Evolutionary conservation across 192 early-diverging fungal genomes (phyloP).

Genomic region (Irineochytrium annulatum): DNA sequence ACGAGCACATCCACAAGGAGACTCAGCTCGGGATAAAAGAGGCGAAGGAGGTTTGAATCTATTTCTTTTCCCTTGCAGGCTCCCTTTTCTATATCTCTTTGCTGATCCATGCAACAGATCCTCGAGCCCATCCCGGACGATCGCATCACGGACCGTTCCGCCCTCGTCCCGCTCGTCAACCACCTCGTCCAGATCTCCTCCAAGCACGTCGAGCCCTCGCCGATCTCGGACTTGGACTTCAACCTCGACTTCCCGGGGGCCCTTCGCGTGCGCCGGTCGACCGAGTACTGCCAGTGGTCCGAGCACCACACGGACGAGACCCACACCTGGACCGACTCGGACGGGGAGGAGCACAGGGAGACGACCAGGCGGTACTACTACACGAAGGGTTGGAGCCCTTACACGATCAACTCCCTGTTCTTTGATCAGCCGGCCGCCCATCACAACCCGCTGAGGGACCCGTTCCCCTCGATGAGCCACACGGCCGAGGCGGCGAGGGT

Average conservation of each 20-base stretch:
- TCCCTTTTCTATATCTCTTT: not conserved
- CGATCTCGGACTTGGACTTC: conserved; percentile 9
- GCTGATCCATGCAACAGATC: not conserved
- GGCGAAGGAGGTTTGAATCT: not conserved
- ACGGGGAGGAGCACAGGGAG: conserved; percentile 19
- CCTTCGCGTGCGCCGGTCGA: conserved; percentile 5
- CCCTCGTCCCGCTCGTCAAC: not conserved
- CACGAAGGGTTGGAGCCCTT: conserved; percentile 23
- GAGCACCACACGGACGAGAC: conserved; percentile 18
- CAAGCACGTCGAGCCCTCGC: conserved; percentile 2
- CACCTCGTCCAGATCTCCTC: conserved; percentile 14
- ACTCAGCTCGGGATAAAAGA: conserved; percentile 11
- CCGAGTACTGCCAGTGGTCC: conserved; percentile 29
- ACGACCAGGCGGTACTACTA: conserved; percentile 26
- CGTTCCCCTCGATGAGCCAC: conserved; percentile 12
- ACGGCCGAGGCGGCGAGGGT: not conserved
- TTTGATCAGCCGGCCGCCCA: conserved; percentile 39
- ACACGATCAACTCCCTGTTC: conserved; percentile 16
- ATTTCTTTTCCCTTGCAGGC: not conserved
- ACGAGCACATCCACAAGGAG: conserved; percentile 1
- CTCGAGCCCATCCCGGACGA: not conserved
- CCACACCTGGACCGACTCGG: conserved; percentile 1
- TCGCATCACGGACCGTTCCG: not conserved
- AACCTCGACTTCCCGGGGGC: conserved; percentile 9
- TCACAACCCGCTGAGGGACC: conserved; percentile 31